Evolutionary conservation across 1,139 yeast genomes (phyloP), one percentile per base, ranked within the genome.

Genomic region (Geotrichum klebahnii): DNA sequence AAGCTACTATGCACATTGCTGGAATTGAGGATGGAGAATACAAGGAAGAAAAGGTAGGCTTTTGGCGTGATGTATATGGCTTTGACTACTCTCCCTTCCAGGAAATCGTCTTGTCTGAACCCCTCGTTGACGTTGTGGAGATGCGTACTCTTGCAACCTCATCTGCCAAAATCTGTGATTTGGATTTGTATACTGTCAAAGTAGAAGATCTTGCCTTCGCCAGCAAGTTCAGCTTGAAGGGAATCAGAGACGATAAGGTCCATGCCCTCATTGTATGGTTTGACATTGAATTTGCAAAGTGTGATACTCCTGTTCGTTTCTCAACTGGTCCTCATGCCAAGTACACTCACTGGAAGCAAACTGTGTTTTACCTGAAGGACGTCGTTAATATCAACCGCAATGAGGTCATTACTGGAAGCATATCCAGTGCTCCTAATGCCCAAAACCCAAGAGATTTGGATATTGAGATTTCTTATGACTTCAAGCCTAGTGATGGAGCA

Each of bases 21-120:
- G 94, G 94, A 59, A 84, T 94, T 63, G 98, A 94, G 71, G 99
- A 92, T 67, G 89, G 87, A 41, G 86, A 87, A 59, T 92, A 92
- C 72, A 92, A 90, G 72, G 84, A 84, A 49, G 97, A 92, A 64
- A 92, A 92, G 66, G 81, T 92, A 59, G 86, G 84, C 61, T 94
- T 82, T 71, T 92, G 99, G 99, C 89, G 86, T 67, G 90, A 90
- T 64, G 97, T 92, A 32, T 92, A 92, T 62, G 98, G 99, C 6
- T 92, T 92, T 65, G 97, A 94, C 68, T 92, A 87, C 72, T 75
- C 94, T 45, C 83, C 83, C 33, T 79, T 80, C 61, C 71, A 77
- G 57, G 79, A 82, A 49, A 71, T 84, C 52, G 95, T 96, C 48
- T 83, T 88, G 84, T 79, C 81, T 50, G 98, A 94, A 68, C 98